These are phyloP conservation scores for Quercus mongolica DNA, from an alignment of 306 rosid species.

Conservation along the genomic window DNA sequence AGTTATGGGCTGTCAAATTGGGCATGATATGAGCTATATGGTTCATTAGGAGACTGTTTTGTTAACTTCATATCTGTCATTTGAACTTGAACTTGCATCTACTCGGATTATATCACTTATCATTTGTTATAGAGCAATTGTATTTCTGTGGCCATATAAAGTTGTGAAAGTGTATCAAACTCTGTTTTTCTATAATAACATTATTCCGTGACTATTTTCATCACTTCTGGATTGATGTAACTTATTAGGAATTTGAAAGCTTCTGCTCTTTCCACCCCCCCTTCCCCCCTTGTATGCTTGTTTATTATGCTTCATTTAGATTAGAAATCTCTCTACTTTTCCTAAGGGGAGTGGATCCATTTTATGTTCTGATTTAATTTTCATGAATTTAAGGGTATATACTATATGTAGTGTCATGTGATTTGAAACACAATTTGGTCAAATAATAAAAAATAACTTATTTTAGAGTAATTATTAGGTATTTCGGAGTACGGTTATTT, in stretches of 20 bases:
- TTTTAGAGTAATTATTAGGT: no score
- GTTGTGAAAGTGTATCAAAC: not conserved
- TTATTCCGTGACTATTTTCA: not conserved
- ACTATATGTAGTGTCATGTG: no score
- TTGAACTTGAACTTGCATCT: constrained; percentile 16
- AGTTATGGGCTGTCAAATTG: constrained; percentile 1
- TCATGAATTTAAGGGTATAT: no score
- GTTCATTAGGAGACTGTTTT: constrained; percentile 13
- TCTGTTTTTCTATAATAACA: not conserved
- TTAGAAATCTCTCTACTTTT: no score
- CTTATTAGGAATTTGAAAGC: not conserved
- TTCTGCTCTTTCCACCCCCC: not conserved
- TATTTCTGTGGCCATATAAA: not conserved
- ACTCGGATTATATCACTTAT: not conserved
- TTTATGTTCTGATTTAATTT: no score
- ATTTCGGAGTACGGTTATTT: fast-evolving
- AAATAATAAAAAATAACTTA: no score
- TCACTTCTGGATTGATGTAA: not conserved
- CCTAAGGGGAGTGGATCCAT: no score
- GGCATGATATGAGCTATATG: constrained; percentile 8
- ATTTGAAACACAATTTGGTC: no score
- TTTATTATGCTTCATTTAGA: no score
- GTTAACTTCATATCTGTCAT: constrained; percentile 1
- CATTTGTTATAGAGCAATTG: not conserved
- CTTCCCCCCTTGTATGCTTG: fast-evolving